These are phyloP conservation scores for Ceratocystis papillata DNA, from an alignment of 2,329 filamentous ascomycete genomes.

Conservation along the genomic window DNA sequence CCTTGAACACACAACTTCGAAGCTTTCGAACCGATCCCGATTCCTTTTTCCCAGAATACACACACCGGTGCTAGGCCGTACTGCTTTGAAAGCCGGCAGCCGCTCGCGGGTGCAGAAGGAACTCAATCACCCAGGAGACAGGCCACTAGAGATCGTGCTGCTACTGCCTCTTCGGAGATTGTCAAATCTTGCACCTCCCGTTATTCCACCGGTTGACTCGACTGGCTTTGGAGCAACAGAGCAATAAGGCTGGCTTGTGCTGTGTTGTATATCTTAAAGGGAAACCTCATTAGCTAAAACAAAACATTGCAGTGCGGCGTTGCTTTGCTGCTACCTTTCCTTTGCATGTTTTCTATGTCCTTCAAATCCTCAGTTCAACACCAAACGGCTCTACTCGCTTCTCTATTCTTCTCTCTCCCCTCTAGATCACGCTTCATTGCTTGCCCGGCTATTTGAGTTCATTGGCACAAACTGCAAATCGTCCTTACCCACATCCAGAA, in stretches of 20 bases:
- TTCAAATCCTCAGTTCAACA: not conserved
- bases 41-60: not conserved
- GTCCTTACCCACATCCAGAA: not conserved
- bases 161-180: no score
- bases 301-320: not conserved
- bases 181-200: no score
- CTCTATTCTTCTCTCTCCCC: not conserved
- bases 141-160: no score
- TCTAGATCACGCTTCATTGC: not conserved
- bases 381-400: not conserved
- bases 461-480: not conserved
- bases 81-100: no score
- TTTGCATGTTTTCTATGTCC: not conserved
- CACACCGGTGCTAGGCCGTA: not conserved
- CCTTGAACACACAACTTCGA: not conserved
- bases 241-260: not conserved
- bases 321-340: not conserved
- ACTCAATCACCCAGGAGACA: no score
- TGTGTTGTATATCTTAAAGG: not conserved
- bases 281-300: not conserved
- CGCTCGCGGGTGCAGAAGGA: no score
- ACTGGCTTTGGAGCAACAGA: not conserved
- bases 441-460: not conserved
- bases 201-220: no score
- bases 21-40: not conserved